Percentiles rank a stretch among this genome's conserved stretches.
phyloP scores from a whole-genome alignment of 345 rosid species.

The Arabidopsis thaliana region TAIR10.1 NC_003075.7:14565001-14565500 shows the following conservation, averaged over 20 bases:
- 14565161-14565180: not conserved
- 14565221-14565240: slow-evolving; percentile 34
- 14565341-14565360: slow-evolving; percentile 16
- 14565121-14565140: not conserved
- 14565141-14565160: not conserved
- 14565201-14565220: slow-evolving; percentile 23
- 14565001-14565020: not conserved
- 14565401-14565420: slow-evolving; percentile 24
- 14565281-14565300: slow-evolving; percentile 20
- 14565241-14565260: slow-evolving; percentile 47
- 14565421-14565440: slow-evolving; percentile 39
- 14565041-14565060: not conserved
- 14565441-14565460: slow-evolving; percentile 3
- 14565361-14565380: slow-evolving; percentile 4
- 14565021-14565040: not conserved
- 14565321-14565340: slow-evolving; percentile 17
- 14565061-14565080: not conserved
- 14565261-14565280: slow-evolving; percentile 47
- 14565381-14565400: not conserved
- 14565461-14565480: slow-evolving; percentile 35
- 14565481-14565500: slow-evolving; percentile 43
- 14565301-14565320: not conserved
- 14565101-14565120: not conserved
- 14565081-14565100: not conserved
- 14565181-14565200: slow-evolving; percentile 4